These are phyloP conservation scores for Maudiozyma serrabonitensis DNA, from an alignment of 805 yeast genomes.

Conservation along the genomic window DNA sequence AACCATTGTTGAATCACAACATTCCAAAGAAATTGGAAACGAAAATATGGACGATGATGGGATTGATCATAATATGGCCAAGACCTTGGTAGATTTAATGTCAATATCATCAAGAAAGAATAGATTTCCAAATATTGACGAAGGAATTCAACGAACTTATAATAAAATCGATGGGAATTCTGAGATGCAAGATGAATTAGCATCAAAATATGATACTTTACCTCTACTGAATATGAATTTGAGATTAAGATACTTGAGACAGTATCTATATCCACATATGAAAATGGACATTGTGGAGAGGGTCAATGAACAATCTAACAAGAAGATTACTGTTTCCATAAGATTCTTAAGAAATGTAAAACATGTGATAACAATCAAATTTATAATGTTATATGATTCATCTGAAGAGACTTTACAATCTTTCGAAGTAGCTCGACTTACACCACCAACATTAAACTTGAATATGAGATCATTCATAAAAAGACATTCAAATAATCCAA, in stretches of 20 bases:
- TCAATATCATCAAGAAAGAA: constrained; percentile 2
- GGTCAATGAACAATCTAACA: not conserved
- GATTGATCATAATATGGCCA: constrained; percentile 8
- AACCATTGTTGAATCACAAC: not conserved
- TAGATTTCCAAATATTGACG: not conserved
- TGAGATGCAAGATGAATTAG: constrained; percentile 13
- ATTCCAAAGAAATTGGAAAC: not conserved
- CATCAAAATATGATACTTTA: constrained; percentile 19
- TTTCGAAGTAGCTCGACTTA: constrained; percentile 3
- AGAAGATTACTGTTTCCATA: not conserved
- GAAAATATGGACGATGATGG: not conserved
- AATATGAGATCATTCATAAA: not conserved
- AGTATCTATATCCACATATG: constrained; percentile 11
- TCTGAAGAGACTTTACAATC: not conserved
- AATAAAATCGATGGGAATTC: constrained; percentile 13
- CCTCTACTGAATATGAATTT: constrained; percentile 20
- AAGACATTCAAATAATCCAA: constrained; percentile 1
- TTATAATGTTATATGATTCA: not conserved
- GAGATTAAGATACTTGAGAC: constrained; percentile 12
- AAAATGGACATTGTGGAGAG: constrained; percentile 1
- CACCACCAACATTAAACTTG: not conserved
- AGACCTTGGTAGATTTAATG: constrained; percentile 9
- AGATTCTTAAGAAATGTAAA: not conserved
- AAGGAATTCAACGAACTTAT: not conserved
- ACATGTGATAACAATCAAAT: not conserved